Percentiles rank a stretch among this genome's conserved stretches.
phyloP scores from a whole-genome alignment of 495 filamentous ascomycete genomes.

The Neurospora hispaniola region DNA sequence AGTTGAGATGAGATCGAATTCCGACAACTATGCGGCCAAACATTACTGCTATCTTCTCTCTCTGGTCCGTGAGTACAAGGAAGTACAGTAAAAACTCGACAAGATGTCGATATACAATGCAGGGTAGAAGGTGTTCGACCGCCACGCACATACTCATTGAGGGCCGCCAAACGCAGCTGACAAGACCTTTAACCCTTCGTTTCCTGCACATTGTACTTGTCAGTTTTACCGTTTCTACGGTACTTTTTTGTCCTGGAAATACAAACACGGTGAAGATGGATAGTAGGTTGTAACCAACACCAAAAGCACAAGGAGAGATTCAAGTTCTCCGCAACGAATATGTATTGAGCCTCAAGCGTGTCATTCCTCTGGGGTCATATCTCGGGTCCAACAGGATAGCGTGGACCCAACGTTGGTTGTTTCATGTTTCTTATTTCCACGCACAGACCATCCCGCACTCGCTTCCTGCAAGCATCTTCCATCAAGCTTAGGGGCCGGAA shows the following conservation, averaged over 20 bases:
- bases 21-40: neutral
- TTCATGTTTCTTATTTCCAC: conserved; percentile 10
- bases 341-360: neutral
- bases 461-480: neutral
- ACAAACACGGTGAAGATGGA: neutral
- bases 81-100: neutral
- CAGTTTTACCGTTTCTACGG: no score
- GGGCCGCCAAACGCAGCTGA: no score
- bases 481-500: neutral
- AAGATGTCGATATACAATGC: no score
- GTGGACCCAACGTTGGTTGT: neutral
- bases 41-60: neutral
- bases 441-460: conserved; percentile 4
- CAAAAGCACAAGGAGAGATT: neutral
- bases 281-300: neutral
- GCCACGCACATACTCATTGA: no score
- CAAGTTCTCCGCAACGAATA: neutral
- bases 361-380: neutral
- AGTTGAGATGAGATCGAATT: neutral
- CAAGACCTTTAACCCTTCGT: no score
- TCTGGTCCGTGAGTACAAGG: neutral
- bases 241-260: neutral
- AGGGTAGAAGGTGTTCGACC: no score
- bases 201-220: no score
- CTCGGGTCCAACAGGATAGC: neutral